Evolutionary conservation across 1,284 basidiomycete genomes (phyloP).

Genomic region (Heimioporus punctisporus): DNA sequence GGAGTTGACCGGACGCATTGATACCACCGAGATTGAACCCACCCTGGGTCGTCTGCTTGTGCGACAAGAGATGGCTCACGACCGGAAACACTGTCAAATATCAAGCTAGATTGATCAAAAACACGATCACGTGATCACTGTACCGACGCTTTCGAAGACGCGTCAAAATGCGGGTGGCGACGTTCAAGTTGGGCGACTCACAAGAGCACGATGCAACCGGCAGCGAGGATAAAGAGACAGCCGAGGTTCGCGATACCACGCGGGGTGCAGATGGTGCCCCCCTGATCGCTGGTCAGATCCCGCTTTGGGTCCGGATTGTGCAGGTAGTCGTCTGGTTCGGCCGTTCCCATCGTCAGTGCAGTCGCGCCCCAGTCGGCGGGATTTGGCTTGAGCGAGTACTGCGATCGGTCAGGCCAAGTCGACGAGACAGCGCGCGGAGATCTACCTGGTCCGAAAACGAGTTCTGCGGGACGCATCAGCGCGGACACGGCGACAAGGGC

Average conservation of each 20-base stretch:
- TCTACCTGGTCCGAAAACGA: constrained; percentile 28
- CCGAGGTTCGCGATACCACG: constrained; percentile 49
- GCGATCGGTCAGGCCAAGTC: neutral
- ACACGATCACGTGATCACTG: neutral
- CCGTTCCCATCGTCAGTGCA: constrained; percentile 23
- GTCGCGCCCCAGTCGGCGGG: constrained; percentile 33
- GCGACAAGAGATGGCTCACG: constrained; percentile 42
- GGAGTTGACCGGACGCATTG: constrained; percentile 53
- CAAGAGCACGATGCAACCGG: constrained; percentile 37
- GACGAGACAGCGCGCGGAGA: neutral
- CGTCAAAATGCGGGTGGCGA: neutral
- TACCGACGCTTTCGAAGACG: constrained; percentile 22
- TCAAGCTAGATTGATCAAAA: neutral
- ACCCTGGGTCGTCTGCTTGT: constrained; percentile 38
- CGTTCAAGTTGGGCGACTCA: constrained; percentile 16
- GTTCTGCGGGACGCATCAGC: constrained; percentile 18
- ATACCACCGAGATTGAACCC: constrained; percentile 55
- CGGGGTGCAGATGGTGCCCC: constrained; percentile 41
- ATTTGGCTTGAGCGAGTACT: constrained; percentile 33
- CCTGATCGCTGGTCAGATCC: constrained; percentile 35
- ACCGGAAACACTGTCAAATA: constrained; percentile 28
- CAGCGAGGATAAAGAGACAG: constrained; percentile 41
- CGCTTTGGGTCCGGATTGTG: constrained; percentile 35
- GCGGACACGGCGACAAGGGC: neutral
- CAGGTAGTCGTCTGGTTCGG: constrained; percentile 33